Evolutionary conservation across 371 early-diverging fungal genomes (phyloP).

Genomic region (Syncephalastrum contaminatum): DNA sequence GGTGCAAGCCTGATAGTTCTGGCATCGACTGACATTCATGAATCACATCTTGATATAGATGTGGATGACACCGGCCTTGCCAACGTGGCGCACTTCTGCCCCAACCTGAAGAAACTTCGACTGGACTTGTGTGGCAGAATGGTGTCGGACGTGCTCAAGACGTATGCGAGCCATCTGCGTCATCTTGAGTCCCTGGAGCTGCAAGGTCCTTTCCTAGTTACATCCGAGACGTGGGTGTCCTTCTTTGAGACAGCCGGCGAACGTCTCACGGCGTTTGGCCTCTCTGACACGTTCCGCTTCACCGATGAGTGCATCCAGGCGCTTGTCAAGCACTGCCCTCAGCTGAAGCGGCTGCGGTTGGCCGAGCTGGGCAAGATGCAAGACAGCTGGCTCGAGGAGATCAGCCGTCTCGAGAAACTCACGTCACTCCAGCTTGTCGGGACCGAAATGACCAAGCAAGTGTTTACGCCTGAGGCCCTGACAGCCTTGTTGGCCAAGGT

Average conservation of each 20-base stretch:
- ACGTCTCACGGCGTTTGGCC: slow-evolving; percentile 54
- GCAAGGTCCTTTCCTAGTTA: slow-evolving; percentile 74
- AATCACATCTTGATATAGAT: too few species aligned
- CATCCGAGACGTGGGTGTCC: slow-evolving; percentile 54
- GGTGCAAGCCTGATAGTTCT: too few species aligned
- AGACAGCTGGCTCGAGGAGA: slow-evolving; percentile 45
- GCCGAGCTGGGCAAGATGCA: slow-evolving; percentile 51
- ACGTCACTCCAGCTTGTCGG: slow-evolving; percentile 48
- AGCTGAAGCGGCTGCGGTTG: slow-evolving; percentile 59
- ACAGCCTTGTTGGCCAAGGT: slow-evolving; percentile 45
- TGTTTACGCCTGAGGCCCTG: slow-evolving; percentile 39
- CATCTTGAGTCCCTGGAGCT: slow-evolving; percentile 59
- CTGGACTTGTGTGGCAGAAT: slow-evolving; percentile 81
- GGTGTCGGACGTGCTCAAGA: slow-evolving; percentile 50
- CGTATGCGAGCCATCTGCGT: slow-evolving; percentile 46
- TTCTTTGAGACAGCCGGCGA: slow-evolving; percentile 56
- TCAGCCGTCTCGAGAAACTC: slow-evolving; percentile 38
- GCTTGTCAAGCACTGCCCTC: slow-evolving; percentile 53
- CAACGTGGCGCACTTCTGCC: slow-evolving; percentile 67
- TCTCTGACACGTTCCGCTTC: slow-evolving; percentile 67
- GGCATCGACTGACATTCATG: too few species aligned
- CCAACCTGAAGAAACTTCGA: slow-evolving; percentile 54
- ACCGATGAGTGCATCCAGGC: slow-evolving; percentile 45
- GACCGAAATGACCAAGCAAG: slow-evolving; percentile 27
- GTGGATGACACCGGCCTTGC: slow-evolving; percentile 55